Base-by-base conservation (phyloP, 2,329 filamentous ascomycete species). In the Hymenoscyphus occultus region DNA sequence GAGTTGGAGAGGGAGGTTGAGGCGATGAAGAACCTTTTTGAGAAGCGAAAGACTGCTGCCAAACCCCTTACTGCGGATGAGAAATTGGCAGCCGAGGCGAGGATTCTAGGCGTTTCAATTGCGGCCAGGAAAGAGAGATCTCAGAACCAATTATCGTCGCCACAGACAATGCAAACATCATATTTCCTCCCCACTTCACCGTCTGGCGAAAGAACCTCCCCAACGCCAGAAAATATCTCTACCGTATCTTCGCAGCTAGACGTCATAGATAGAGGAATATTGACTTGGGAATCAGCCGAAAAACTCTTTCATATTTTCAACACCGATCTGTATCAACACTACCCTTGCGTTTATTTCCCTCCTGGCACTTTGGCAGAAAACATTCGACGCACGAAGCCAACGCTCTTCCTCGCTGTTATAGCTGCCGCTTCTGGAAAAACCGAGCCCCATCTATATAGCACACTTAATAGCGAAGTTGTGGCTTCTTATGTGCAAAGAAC, bases 331-430 rank as follows among this genome's bases (percentile, higher is more conserved):
- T 78, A 81, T 31, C 77, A 77, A 3, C 85, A 89, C 67, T 80
- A 87, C 54, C 87, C 87, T 0, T 81, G 81, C 0, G 84, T 90
- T 16, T 77, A 87, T 35, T 85, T 90, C 65, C 79, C 83, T 0
- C 73, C 80, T 0, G 78, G 77, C 22, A 80, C 79, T 60, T 82
- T 83, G 1, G 82, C 80, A 1, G 78, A 79, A 13, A 81, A 86
- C 61, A 74, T 89, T 56, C 81, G 87, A 60, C 76, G 76, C 63
- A 76, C 79, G 1, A 87, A 84, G 72, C 90, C 90, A 1, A 80
- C 84, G 1, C 79, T 92, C 9, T 92, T 92, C 71, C 79, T 90
- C n/a, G 81, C 89, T 28, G 78, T 91, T 69, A 84, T 92, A 77
- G 84, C 88, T 0, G 87, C 86, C 2, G 83, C 88, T 2, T 82